Evolutionary conservation across 2,329 filamentous ascomycete species (phyloP).

Genomic region (Aspergillus floridensis): DNA sequence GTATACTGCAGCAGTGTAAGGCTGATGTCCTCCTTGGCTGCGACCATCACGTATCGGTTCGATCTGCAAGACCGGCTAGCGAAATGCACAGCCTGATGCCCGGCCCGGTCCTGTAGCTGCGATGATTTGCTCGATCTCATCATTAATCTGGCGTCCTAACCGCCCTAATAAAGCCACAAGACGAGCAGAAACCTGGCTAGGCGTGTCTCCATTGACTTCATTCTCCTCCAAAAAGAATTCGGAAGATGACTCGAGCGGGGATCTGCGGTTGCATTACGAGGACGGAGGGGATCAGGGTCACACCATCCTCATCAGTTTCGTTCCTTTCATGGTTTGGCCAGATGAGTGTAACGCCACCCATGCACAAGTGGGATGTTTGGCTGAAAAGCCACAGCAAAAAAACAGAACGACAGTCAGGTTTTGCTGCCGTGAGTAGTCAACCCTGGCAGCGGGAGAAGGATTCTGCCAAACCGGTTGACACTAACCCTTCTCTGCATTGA

Average conservation of each 20-base stretch:
- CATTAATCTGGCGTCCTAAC: not conserved
- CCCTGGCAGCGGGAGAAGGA: not conserved
- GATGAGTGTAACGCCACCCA: not conserved
- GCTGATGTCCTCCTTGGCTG: not conserved
- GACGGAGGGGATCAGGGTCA: not conserved
- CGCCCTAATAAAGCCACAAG: not conserved
- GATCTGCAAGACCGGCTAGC: not conserved
- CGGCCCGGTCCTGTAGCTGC: not conserved
- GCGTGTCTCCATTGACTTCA: too few relatives aligned
- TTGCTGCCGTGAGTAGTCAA: not conserved
- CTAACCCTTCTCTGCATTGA: slow-evolving; percentile 27
- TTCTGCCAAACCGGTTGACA: not conserved
- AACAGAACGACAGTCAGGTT: not conserved
- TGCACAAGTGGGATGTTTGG: not conserved
- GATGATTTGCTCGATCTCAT: not conserved
- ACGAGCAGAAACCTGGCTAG: too few relatives aligned
- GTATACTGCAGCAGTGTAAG: not conserved
- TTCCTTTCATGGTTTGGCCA: not conserved
- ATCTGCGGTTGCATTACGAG: not conserved
- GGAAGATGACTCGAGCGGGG: not conserved
- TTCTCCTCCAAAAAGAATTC: too few relatives aligned
- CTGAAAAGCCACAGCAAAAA: not conserved
- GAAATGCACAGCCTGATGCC: not conserved
- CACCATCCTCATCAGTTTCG: not conserved
- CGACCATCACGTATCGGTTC: not conserved